phyloP scores from a whole-genome alignment of 345 rosid species.

The Salix brachista region DNA sequence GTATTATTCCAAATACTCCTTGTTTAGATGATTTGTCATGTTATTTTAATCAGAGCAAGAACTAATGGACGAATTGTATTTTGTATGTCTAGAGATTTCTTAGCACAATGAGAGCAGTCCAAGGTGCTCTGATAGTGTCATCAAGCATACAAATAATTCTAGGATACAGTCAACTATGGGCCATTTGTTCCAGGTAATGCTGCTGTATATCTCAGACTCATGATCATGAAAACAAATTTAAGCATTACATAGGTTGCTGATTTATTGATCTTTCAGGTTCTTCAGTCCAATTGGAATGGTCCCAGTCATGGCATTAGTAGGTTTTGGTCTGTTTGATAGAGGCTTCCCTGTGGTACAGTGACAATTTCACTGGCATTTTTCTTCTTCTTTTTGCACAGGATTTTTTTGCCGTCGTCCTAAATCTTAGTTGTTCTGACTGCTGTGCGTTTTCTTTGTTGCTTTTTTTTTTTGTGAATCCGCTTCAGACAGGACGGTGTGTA shows the following conservation, averaged over 20 bases:
- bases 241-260: not conserved
- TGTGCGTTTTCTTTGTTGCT: not conserved
- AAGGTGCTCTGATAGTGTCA: conserved; percentile 93
- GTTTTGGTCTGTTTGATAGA: conserved; percentile 92
- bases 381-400: not conserved
- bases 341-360: conserved; percentile 91
- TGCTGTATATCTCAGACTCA: not conserved
- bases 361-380: not conserved
- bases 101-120: conserved; percentile 94
- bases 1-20: not conserved
- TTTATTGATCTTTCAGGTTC: conserved; percentile 53
- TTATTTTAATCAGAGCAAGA: not conserved
- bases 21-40: not conserved
- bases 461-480: not conserved
- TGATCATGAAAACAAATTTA: not conserved
- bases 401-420: not conserved
- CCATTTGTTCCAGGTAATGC: conserved; percentile 80
- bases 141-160: conserved; percentile 92
- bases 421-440: not conserved
- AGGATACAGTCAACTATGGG: conserved; percentile 97
- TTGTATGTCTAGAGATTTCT: conserved; percentile 61
- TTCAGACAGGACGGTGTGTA: conserved; percentile 79
- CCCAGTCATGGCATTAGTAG: conserved; percentile 87
- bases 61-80: not conserved
- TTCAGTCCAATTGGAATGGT: conserved; percentile 98